Base-by-base conservation (phyloP, 768 basidiomycete genomes). In the Guyanaporus albipodus region DNA sequence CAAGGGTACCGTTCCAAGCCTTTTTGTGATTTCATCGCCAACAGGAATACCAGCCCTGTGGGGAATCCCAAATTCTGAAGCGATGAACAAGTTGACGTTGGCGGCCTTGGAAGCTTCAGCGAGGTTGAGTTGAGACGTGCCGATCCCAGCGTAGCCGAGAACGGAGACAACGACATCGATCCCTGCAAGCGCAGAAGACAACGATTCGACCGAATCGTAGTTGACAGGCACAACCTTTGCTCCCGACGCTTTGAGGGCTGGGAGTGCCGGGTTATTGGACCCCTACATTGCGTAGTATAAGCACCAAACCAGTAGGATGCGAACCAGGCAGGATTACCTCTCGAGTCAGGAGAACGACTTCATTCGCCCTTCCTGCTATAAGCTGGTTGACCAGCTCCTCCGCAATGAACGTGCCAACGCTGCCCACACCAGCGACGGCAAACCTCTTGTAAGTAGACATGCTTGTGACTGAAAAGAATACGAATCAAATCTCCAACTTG, bases 381-480 rank as follows among this genome's bases (percentile, higher is more conserved):
- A 36, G 26, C 15, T 21, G 42, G 34, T 27, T 36, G 9, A 44
- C 26, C 34, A 44, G 26, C 17, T 36, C 42, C 28, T 36, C 34
- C 10, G 42, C 42, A 14, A 44, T n/a, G 33, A 44, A 36, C 14
- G 15, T 44, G 24, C 42, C 42, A 23, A 42, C 41, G 9, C 33
- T 42, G 8, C 41, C 41, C 22, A 43, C 42, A 19, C 42, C 42
- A 10, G 42, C 42, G 33, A 44, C 11, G 8, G 33, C 32, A 15
- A 44, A 35, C n/a, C 21, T 44, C 24, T 26, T 35, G 42, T 35
- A 35, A 33, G 21, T 15, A 26, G 42, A 44, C 42, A 44, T 44
- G 33, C 2, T 26, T 7, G 12, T 27, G 24, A 35, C 8, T 12
- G 33, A 34, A 34, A 34, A 26, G 24, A 15, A 35, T 24, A n/a